Percentiles rank a stretch among this genome's conserved stretches.
Evolutionary conservation across 2,329 filamentous ascomycete genomes (phyloP).

Genomic region (Basipetospora chlamydospora): DNA sequence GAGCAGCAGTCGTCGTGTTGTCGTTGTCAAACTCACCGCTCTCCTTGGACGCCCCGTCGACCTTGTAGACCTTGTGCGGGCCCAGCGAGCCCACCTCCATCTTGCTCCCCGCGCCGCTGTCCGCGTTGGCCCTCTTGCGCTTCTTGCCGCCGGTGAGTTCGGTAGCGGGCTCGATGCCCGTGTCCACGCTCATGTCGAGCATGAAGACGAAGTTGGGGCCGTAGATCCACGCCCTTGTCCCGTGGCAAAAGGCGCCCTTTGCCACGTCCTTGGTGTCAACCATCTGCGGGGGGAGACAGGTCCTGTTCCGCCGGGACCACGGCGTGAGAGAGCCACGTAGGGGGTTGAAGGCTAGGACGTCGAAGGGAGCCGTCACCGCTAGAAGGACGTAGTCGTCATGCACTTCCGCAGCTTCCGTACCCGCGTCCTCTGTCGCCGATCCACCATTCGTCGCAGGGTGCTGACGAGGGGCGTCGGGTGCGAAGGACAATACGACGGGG

Average conservation of each 20-base stretch:
- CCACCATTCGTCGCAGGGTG: constrained; percentile 1
- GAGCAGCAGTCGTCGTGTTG: too few species aligned
- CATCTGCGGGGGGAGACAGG: constrained; percentile 60
- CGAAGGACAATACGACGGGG: constrained; percentile 56
- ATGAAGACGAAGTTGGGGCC: constrained; percentile 80
- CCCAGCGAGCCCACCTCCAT: constrained; percentile 31
- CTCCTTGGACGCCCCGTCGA: constrained; percentile 10
- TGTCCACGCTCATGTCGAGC: constrained; percentile 67
- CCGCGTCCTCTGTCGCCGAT: too few species aligned
- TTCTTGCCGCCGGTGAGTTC: constrained; percentile 31
- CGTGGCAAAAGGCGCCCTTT: constrained; percentile 76
- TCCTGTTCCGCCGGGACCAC: constrained; percentile 78
- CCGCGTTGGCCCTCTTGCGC: constrained; percentile 35
- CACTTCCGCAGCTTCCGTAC: constrained; percentile 12
- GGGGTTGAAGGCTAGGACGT: constrained; percentile 63
- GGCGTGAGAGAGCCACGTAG: constrained; percentile 61
- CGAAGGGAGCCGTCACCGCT: constrained; percentile 28
- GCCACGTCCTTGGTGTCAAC: constrained; percentile 61
- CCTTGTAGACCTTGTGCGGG: constrained; percentile 27
- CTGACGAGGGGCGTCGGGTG: constrained; percentile 27
- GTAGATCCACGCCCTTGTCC: constrained; percentile 70
- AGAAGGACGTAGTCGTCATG: constrained; percentile 36
- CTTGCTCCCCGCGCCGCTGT: constrained; percentile 37
- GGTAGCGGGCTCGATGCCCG: constrained; percentile 14
- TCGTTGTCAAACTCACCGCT: constrained; percentile 10